These are phyloP conservation scores for Zymoseptoria crescenta DNA, from an alignment of 2,329 filamentous ascomycete species.

Conservation along the genomic window DNA sequence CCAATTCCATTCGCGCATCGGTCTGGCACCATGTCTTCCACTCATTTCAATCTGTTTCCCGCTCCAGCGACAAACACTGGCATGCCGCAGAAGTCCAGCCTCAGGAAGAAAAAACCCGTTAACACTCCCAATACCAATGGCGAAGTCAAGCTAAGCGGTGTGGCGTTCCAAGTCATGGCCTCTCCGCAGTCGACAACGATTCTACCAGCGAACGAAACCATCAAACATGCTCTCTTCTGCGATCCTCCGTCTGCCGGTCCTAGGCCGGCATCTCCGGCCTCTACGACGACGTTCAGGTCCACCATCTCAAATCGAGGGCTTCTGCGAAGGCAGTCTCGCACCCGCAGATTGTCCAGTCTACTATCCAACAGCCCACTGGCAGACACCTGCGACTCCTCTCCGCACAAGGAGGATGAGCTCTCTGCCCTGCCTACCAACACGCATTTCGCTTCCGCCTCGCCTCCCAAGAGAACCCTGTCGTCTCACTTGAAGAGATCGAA, in stretches of 20 bases:
- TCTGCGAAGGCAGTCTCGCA: slow-evolving; percentile 10
- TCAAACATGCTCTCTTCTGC: slow-evolving; percentile 27
- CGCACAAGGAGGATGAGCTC: slow-evolving; percentile 18
- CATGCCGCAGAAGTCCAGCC: slow-evolving; percentile 10
- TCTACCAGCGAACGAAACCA: slow-evolving; percentile 16
- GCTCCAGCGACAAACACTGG: slow-evolving; percentile 5
- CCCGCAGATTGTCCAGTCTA: slow-evolving; percentile 15
- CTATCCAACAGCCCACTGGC: slow-evolving; percentile 5
- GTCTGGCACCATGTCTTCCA: slow-evolving; percentile 18
- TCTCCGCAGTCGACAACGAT: slow-evolving; percentile 10
- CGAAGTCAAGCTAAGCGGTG: slow-evolving; percentile 21
- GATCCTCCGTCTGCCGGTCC: slow-evolving; percentile 8
- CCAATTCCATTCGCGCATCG: not conserved
- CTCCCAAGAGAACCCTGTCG: slow-evolving; percentile 9
- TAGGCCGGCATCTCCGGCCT: not conserved
- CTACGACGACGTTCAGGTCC: not conserved
- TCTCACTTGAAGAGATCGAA: slow-evolving; percentile 10
- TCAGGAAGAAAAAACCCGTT: slow-evolving; percentile 6
- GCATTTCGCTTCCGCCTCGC: slow-evolving; percentile 14
- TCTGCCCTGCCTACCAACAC: slow-evolving; percentile 21
- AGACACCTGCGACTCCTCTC: slow-evolving; percentile 2
- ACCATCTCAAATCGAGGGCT: not conserved
- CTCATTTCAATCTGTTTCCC: slow-evolving; percentile 17
- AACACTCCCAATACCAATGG: slow-evolving; percentile 5
- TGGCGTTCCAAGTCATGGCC: slow-evolving; percentile 22